Base-by-base conservation (phyloP, 768 basidiomycete genomes). In the Auricularia cornea region DNA sequence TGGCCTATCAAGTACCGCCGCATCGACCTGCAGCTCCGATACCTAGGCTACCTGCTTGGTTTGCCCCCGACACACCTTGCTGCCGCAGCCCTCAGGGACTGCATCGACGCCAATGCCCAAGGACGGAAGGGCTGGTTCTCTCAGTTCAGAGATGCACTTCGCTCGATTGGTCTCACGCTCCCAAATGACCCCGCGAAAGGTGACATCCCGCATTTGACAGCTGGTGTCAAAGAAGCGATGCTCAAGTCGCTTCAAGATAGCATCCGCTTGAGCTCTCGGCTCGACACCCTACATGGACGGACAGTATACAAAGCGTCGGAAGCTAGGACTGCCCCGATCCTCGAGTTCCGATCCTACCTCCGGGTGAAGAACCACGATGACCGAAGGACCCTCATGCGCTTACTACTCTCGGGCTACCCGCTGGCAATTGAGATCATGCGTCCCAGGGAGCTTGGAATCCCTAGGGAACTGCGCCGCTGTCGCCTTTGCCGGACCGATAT, bases 291-390 rank as follows among this genome's bases (percentile, higher is more conserved):
- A 3, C 62, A 51, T 3, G 63, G 44, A 10, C 33, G 62, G 3
- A 18, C 40, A 40, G 57, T 41, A 29, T 54, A 32, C 51, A 59
- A 30, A 48, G 30, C 26, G 44, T 31, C 29, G n/a, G 12, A 3
- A 5, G 56, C 8, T 8, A 28, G 1, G 32, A 48, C 26, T 20
- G 23, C 18, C 18, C 44, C 44, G 11, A 18, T 20, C 18, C 16
- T 52, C 2, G 60, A 51, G 18, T 44, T 63, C 31, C 67, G 67
- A 16, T 51, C 63, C 30, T 70, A 70, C 57, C 66, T 70, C 4
- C 29, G 48, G 2, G 60, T 68, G 20, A 41, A 14, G 16, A 32
- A 54, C 10, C 23, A 16, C 23, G 41, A 59, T 2, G 65, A 65
- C 38, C 65, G 65, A 0, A 18, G 63, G 16, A 68, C 65, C 4